Evolutionary conservation across 164 flowering plant species (phyloP).

Genomic region (Macadamia integrifolia): DNA sequence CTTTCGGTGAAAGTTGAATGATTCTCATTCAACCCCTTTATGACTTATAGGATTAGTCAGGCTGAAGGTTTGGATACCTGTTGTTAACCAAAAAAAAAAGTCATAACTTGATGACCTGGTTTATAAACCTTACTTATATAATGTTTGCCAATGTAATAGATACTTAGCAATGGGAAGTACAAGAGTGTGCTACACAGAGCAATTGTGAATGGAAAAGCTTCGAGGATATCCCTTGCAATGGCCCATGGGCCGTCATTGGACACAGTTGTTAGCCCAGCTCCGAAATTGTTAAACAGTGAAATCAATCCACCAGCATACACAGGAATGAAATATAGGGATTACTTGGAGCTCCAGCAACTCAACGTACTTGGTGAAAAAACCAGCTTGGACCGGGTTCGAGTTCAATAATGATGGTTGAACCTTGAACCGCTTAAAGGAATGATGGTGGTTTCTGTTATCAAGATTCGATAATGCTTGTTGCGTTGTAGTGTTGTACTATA

Average conservation of each 20-base stretch:
- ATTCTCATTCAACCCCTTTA: no score
- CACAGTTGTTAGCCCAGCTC: conserved; percentile 35
- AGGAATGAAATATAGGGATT: conserved; percentile 53
- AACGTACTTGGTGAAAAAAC: conserved; percentile 33
- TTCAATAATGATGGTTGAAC: not conserved
- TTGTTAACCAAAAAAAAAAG: no score
- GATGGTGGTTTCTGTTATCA: no score
- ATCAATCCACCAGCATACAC: conserved; percentile 22
- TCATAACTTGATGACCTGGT: no score
- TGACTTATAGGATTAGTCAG: no score
- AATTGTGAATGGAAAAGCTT: conserved; percentile 33
- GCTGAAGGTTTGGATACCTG: no score
- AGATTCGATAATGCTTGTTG: no score
- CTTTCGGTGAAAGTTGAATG: no score
- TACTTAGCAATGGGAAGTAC: conserved; percentile 68
- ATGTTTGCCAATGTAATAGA: conserved; percentile 22
- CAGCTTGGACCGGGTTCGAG: conserved; percentile 28
- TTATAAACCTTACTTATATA: not conserved
- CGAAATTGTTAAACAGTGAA: conserved; percentile 26
- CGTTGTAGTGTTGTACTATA: no score
- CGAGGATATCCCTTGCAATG: conserved; percentile 51
- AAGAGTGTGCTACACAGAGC: conserved; percentile 58
- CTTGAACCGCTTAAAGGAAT: not conserved
- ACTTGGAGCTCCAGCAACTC: conserved; percentile 41
- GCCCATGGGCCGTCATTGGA: conserved; percentile 51